A percentile compares a stretch with the other conserved stretches of the same genome.
Evolutionary conservation across 495 filamentous ascomycete species (phyloP).

Genomic region (Penicillium manginii): DNA sequence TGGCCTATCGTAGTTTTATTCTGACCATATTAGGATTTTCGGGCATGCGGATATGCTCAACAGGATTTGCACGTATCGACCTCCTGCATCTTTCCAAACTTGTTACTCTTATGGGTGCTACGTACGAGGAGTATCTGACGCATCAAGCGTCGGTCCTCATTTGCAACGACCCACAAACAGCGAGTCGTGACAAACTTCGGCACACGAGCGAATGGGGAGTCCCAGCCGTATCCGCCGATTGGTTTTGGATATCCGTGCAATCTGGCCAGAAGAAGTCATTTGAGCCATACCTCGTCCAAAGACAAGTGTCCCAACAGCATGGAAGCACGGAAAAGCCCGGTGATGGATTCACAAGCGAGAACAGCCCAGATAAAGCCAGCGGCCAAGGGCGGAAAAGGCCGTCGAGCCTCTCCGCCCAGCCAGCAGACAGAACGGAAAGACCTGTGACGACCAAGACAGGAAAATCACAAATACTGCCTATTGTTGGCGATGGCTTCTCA

Average conservation of each 20-base stretch:
- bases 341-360: constrained; percentile 21
- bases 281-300: constrained; percentile 46
- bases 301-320: constrained; percentile 29
- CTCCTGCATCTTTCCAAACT: constrained; percentile 80
- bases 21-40: constrained; percentile 54
- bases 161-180: constrained; percentile 57
- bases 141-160: constrained; percentile 69
- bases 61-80: constrained; percentile 82
- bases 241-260: constrained; percentile 83
- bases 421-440: constrained; percentile 3
- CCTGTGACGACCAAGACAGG: constrained; percentile 6
- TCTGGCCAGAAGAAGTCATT: constrained; percentile 56
- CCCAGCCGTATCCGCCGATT: constrained; percentile 74
- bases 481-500: constrained; percentile 26
- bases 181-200: constrained; percentile 76
- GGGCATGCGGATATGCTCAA: constrained; percentile 72
- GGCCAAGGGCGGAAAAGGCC: constrained; percentile 3
- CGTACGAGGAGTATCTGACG: constrained; percentile 75
- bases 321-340: constrained; percentile 27
- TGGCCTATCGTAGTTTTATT: too few species aligned
- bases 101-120: constrained; percentile 70
- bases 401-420: constrained; percentile 1
- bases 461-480: constrained; percentile 13
- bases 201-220: constrained; percentile 74
- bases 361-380: constrained; percentile 3